Evolutionary conservation across 192 early-diverging fungal species (phyloP).

Genomic region (Backusella australiensis): DNA sequence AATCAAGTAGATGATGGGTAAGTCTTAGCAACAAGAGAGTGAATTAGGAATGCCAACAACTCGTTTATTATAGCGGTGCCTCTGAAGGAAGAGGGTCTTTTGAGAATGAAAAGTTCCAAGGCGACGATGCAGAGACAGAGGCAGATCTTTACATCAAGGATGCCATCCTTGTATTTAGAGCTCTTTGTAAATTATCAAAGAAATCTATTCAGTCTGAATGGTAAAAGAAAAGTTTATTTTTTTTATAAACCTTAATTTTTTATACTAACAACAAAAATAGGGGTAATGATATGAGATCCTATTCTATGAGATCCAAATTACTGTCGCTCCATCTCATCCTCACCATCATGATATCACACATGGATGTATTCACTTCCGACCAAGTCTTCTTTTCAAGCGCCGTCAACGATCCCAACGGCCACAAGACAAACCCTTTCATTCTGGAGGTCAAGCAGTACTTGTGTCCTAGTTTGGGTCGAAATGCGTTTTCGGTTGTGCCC

Average conservation of each 20-base stretch:
- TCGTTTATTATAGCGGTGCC: not conserved
- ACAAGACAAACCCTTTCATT: conserved; percentile 61
- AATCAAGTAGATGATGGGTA: conserved; percentile 1
- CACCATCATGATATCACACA: conserved; percentile 71
- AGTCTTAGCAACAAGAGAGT: not conserved
- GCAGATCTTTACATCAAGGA: conserved; percentile 55
- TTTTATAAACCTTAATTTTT: not conserved
- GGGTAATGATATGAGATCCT: conserved; percentile 70
- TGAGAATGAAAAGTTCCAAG: conserved; percentile 18
- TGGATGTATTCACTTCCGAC: conserved; percentile 69
- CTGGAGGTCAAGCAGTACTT: conserved; percentile 86
- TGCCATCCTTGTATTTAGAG: conserved; percentile 81
- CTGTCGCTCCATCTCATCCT: conserved; percentile 81
- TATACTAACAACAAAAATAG: conserved; percentile 8
- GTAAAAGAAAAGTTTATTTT: conserved; percentile 10
- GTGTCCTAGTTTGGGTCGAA: conserved; percentile 78
- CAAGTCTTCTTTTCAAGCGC: conserved; percentile 39
- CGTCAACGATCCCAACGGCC: conserved; percentile 21
- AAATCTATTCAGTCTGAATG: conserved; percentile 69
- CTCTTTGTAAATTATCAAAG: conserved; percentile 88
- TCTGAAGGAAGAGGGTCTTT: conserved; percentile 23
- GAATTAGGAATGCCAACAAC: not conserved
- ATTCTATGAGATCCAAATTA: conserved; percentile 80
- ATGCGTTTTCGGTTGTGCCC: conserved; percentile 72
- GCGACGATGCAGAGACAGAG: conserved; percentile 12